Evolutionary conservation across 495 filamentous ascomycete genomes (phyloP), one percentile per base, ranked within the genome.

Genomic region (Penicillium ucsense): DNA sequence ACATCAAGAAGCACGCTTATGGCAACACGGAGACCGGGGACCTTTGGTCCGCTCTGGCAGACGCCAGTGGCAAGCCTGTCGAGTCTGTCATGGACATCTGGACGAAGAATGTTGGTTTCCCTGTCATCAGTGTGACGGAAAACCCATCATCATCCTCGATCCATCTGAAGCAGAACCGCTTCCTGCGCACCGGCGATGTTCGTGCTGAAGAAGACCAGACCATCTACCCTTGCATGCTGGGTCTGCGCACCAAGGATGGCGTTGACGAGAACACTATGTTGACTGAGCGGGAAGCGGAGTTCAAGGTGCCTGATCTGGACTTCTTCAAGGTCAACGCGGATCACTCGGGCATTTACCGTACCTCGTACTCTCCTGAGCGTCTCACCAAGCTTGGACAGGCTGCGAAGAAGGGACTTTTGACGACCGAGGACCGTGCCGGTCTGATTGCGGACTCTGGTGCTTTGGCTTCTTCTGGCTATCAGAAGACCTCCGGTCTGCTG

Each of bases 401-500:
- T 41, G 88, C 88, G n/a, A 88, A 84, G 63, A 67, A 85, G 10
- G 88, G 87, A 2, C 73, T 91, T n/a, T 73, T 98, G 35, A 86
- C 79, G n/a, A 86, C 92, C 32, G 88, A 95, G 65, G 91, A 96
- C 62, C 82, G 91, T 41, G 89, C 90, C 39, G 92, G 92, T 60
- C 88, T 98, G 84, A 85, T 98, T 53, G 90, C 90, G 31, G 92
- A 98, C 62, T 88, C 92, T 8, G 90, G 89, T 54, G 88, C 92
- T 38, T 74, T 98, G 53, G 86, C 91, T 46, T 76, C 86, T 4
- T 90, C 88, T 10, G 91, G 91, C 31, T 95, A 92, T 64, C 88
- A 95, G 66, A 89, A 83, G 64, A 95, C 92, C 4, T 95, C 91
- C 10, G 88, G 88, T 9, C 72, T 95, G 45, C 70, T 98, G 11